Percentiles rank a stretch among this genome's conserved stretches.
Conservation (phyloP, 306 rosid genomes). For the Ormosia semicastrata region DNA sequence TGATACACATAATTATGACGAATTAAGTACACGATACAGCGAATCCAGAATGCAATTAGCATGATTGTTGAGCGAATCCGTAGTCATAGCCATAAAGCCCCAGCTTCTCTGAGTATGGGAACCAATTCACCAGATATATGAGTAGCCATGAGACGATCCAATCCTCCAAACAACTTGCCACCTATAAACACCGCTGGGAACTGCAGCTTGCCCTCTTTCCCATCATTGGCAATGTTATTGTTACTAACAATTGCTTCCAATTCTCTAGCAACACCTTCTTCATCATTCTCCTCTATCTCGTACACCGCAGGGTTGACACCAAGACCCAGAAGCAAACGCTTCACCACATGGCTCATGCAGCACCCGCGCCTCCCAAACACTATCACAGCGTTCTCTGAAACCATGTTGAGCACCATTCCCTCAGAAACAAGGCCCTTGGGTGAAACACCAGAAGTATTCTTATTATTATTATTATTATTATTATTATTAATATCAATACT, state of each 20-base stretch:
- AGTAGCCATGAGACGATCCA: slow-evolving; percentile 65
- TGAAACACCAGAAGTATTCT: background rate
- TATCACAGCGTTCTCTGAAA: slow-evolving; percentile 53
- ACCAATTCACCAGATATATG: slow-evolving; percentile 72
- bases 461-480: background rate
- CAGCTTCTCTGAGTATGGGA: slow-evolving; percentile 62
- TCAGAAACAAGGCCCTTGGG: background rate
- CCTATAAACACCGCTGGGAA: slow-evolving; percentile 63
- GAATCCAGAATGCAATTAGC: too few species aligned
- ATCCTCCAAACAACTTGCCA: slow-evolving; percentile 58
- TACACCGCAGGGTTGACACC: slow-evolving; percentile 54
- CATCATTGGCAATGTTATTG: background rate
- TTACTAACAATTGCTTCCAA: slow-evolving; percentile 21
- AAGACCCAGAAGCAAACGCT: slow-evolving; percentile 49
- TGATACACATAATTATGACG: too few species aligned
- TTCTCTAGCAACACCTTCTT: slow-evolving; percentile 19
- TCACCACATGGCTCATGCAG: slow-evolving; percentile 69
- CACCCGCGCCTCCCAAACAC: slow-evolving; percentile 54
- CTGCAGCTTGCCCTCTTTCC: slow-evolving; percentile 13
- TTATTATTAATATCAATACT: background rate
- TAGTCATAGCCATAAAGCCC: slow-evolving; percentile 66
- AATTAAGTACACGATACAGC: too few species aligned
- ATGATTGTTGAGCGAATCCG: too few species aligned
- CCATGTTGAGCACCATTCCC: slow-evolving; percentile 23
- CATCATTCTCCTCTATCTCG: slow-evolving; percentile 60